These are phyloP conservation scores for Nannochloropsis oceanica DNA, from an alignment of 108 stramenopile genomes.

Conservation along the genomic window DNA sequence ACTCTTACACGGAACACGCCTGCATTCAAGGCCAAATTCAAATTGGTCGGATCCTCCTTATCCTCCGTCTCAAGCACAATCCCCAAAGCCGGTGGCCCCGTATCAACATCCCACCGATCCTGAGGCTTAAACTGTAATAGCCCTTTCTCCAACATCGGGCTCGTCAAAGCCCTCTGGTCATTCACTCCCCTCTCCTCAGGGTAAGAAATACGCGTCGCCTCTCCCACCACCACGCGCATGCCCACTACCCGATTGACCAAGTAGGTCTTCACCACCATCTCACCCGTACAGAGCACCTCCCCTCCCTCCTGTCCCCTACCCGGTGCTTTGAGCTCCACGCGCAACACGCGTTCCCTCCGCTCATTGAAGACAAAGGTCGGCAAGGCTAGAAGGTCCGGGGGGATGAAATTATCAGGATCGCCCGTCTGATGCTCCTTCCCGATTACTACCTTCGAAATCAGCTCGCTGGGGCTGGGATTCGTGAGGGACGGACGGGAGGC, in stretches of 20 bases:
- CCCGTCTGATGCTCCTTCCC: neutral
- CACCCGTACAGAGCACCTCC: neutral
- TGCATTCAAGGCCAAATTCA: neutral
- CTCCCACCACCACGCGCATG: neutral
- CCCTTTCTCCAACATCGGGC: neutral
- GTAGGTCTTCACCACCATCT: neutral
- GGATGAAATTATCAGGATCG: neutral
- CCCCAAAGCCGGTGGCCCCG: neutral
- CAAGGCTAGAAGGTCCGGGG: neutral
- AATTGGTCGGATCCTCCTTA: neutral
- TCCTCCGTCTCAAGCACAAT: neutral
- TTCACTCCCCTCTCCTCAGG: neutral
- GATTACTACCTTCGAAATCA: neutral
- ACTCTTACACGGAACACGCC: neutral
- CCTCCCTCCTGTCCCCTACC: neutral
- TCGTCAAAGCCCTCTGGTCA: neutral
- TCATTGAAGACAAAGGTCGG: neutral
- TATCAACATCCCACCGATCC: neutral
- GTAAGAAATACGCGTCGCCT: neutral
- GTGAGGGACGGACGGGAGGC: neutral
- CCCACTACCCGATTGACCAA: neutral
- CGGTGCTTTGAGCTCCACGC: neutral
- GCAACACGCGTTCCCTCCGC: neutral
- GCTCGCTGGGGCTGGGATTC: neutral
- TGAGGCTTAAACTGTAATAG: neutral